Conservation (phyloP, 176 grass and related monocot species). For the Lolium perenne region DNA sequence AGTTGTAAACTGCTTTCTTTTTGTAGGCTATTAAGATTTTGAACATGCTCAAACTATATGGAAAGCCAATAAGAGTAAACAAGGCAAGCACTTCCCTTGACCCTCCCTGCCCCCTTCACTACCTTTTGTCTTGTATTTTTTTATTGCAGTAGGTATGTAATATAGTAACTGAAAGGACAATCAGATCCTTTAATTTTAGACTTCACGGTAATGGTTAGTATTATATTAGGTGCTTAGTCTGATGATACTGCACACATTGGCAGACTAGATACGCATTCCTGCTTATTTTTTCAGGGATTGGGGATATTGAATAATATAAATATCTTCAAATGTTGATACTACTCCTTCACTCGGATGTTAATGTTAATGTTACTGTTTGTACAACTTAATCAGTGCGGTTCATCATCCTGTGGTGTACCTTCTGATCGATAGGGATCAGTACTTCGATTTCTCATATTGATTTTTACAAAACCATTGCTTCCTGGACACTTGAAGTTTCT, state of each 20-base stretch:
- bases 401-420: background rate
- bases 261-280: background rate
- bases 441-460: background rate
- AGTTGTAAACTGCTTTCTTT: slow-evolving; percentile 19
- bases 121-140: slow-evolving; percentile 31
- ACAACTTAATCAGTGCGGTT: background rate
- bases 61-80: slow-evolving; percentile 98
- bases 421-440: background rate
- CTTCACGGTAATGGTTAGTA: background rate
- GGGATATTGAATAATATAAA: background rate
- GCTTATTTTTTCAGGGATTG: background rate
- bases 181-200: slow-evolving; percentile 1
- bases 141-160: slow-evolving; percentile 4
- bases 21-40: slow-evolving; percentile 96
- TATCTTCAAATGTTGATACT: slow-evolving; percentile 9
- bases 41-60: slow-evolving; percentile 99
- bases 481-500: background rate
- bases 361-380: background rate
- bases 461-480: background rate
- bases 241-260: slow-evolving; percentile 28
- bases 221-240: background rate
- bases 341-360: background rate
- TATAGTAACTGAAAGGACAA: background rate
- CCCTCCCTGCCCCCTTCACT: slow-evolving; percentile 18
- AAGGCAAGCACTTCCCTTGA: slow-evolving; percentile 57